A percentile compares a stretch with the other conserved stretches of the same genome.
Evolutionary conservation across 1,284 basidiomycete genomes (phyloP).

Genomic region (Malassezia equina): DNA sequence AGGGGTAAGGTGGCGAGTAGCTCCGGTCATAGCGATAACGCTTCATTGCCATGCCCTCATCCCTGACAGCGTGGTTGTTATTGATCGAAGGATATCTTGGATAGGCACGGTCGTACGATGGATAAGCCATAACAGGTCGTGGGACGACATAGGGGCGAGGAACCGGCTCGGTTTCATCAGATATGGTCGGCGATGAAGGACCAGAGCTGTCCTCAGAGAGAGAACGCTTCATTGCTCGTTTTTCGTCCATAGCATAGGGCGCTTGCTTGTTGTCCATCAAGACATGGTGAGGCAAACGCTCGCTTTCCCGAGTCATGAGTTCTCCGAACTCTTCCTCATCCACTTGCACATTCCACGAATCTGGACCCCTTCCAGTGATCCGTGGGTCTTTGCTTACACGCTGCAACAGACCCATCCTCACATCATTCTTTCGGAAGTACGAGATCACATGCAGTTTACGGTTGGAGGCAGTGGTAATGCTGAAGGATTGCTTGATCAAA

Average conservation of each 20-base stretch:
- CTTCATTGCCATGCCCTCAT: background rate
- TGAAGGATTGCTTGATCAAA: slow-evolving; percentile 47
- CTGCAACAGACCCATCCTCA: slow-evolving; percentile 31
- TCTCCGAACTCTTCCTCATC: slow-evolving; percentile 22
- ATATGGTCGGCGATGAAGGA: background rate
- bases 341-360: slow-evolving; percentile 20
- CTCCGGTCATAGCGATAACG: background rate
- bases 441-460: slow-evolving; percentile 47
- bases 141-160: background rate
- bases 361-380: slow-evolving; percentile 25
- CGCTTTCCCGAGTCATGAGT: slow-evolving; percentile 4
- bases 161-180: background rate
- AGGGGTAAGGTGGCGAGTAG: background rate
- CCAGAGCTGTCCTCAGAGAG: background rate
- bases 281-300: background rate
- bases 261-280: background rate
- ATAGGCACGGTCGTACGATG: background rate
- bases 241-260: background rate
- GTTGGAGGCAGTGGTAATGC: slow-evolving; percentile 43
- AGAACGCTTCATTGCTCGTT: background rate
- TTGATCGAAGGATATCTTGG: background rate
- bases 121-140: background rate
- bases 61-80: background rate
- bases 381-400: slow-evolving; percentile 43
- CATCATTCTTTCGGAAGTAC: slow-evolving; percentile 43